Base-by-base conservation (phyloP, 106 monocot genomes). In the Dendrobium catenatum region DNA sequence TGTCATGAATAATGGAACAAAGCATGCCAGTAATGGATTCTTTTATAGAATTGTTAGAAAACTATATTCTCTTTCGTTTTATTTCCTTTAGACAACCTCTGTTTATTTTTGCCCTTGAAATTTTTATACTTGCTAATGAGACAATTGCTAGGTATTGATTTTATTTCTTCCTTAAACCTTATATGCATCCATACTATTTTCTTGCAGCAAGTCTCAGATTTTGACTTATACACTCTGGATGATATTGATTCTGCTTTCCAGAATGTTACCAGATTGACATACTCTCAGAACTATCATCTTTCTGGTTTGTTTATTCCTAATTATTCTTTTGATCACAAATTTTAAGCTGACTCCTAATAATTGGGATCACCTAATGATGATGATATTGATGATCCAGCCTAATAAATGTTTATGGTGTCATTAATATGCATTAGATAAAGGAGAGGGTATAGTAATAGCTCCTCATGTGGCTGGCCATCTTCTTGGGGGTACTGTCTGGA, bases 381-480 rank as follows among this genome's bases (percentile, higher is more conserved):
- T 16, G 37, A 29, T 70, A 9, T 37, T 70, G 70, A 54, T 19
- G 33, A 3, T 75, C 81, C 43, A 78, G 19, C 59, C 29, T 80
- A 48, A 66, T 66, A 22, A 33, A 49, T 77, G 40, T 43, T 11
- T 51, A 24, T 51, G 41, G 3, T 72, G 27, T 55, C n/a, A 58
- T 55, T 80, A 11, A 48, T 84, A 84, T 81, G 75, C 43, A 72
- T 82, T 68, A 95, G 98, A 93, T 42, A 95, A 95, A 90, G 98
- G 98, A 43, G 98, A 99, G 64, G 98, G 98, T 26, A 99, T 99
- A 77, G 93, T 99, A 72, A 99, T 99, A 87, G 93, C 98, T 83
- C 98, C 98, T 81, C 89, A 99, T 86, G 95, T 93, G 42, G 89
- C 95, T 40, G 98, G 98, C 13, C 98, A 99, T 93, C 95, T 93